Percentiles rank a stretch among this genome's conserved stretches.
Evolutionary conservation across 306 rosid genomes (phyloP).

Genomic region (Abrus pulchellus): DNA sequence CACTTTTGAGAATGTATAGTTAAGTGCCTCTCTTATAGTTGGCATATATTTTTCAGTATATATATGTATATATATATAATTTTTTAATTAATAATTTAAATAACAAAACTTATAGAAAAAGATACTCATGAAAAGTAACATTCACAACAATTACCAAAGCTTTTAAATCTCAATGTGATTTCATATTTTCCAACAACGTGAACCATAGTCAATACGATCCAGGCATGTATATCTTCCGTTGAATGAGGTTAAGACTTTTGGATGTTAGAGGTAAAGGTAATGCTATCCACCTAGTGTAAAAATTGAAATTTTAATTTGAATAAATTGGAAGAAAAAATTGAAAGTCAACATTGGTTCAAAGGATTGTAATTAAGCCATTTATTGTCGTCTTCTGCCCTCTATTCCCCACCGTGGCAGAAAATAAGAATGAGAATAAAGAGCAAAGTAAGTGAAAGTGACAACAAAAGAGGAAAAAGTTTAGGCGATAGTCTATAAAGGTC

Average conservation of each 20-base stretch:
- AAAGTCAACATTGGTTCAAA: slow-evolving; percentile 24
- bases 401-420: not conserved
- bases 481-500: not conserved
- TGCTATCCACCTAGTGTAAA: not conserved
- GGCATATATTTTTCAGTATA: no score
- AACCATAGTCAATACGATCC: slow-evolving; percentile 10
- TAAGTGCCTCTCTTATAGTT: no score
- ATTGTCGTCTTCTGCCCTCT: not conserved
- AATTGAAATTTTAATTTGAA: not conserved
- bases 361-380: not conserved
- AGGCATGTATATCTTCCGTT: not conserved
- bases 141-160: no score
- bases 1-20: no score
- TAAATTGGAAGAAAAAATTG: not conserved
- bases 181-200: slow-evolving; percentile 20
- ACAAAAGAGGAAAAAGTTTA: not conserved
- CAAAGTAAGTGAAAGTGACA: slow-evolving; percentile 22
- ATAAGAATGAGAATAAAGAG: not conserved
- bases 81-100: no score
- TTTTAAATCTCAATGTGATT: not conserved
- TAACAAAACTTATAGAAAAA: no score
- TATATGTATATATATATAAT: no score
- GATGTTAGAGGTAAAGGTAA: not conserved
- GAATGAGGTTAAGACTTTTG: slow-evolving; percentile 16
- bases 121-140: not conserved